Percentiles rank a stretch among this genome's conserved stretches.
These are phyloP conservation scores for Sugiyamaella neomexicana DNA, from an alignment of 1,139 yeast genomes.

Conservation along the genomic window DNA sequence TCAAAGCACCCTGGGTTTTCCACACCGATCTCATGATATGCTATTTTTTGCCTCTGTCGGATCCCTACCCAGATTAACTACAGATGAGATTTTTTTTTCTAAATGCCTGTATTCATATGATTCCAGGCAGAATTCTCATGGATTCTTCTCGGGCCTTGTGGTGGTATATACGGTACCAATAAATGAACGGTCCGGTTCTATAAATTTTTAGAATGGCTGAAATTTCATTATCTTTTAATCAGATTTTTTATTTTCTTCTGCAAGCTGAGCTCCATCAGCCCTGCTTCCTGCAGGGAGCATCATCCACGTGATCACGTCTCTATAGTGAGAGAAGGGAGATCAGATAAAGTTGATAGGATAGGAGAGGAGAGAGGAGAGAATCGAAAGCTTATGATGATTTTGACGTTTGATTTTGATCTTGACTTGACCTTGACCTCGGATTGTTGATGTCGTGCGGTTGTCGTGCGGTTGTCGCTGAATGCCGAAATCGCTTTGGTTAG, in stretches of 20 bases:
- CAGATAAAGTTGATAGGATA: neutral
- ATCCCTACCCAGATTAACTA: too few relatives aligned
- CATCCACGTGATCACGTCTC: neutral
- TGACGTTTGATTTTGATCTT: too few relatives aligned
- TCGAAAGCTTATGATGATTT: too few relatives aligned
- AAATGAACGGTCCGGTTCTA: neutral
- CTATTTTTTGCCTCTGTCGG: too few relatives aligned
- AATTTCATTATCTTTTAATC: neutral
- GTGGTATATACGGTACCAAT: neutral
- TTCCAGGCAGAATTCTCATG: too few relatives aligned
- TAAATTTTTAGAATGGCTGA: neutral
- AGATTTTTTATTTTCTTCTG: neutral
- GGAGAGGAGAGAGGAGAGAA: too few relatives aligned
- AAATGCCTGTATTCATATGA: neutral
- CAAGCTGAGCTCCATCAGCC: neutral
- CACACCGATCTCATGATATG: constrained; percentile 11
- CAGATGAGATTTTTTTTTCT: neutral
- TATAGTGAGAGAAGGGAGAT: neutral
- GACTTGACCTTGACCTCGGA: too few relatives aligned
- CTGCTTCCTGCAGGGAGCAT: neutral
- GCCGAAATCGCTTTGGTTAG: too few relatives aligned
- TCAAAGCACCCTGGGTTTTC: constrained; percentile 9
- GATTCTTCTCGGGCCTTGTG: neutral
- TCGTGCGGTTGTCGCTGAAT: too few relatives aligned
- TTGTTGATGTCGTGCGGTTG: too few relatives aligned